Evolutionary conservation across 1,139 yeast genomes (phyloP).

Genomic region (Protomyces arabidopsidicola): DNA sequence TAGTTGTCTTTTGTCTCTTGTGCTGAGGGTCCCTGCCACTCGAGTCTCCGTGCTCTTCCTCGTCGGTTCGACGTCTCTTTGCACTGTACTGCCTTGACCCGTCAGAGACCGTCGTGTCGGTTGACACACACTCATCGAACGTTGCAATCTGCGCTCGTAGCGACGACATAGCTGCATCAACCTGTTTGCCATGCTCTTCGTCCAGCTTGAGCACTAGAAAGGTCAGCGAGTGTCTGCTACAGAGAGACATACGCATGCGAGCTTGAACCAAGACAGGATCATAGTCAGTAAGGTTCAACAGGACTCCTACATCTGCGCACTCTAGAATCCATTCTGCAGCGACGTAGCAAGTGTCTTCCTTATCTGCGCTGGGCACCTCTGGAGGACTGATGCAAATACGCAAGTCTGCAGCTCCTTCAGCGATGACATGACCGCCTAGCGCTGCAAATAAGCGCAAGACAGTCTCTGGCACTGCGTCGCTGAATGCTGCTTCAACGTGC

Average conservation of each 20-base stretch:
- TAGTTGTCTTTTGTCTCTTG: not conserved
- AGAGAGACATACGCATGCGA: not conserved
- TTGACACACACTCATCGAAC: no score
- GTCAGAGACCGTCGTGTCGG: no score
- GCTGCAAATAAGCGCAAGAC: not conserved
- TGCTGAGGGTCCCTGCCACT: no score
- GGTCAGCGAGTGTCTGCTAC: not conserved
- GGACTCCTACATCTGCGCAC: not conserved
- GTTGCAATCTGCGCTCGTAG: no score
- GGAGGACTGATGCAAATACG: not conserved
- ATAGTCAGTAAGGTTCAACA: not conserved
- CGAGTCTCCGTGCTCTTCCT: not conserved
- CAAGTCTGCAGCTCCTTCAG: not conserved
- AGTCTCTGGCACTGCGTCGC: not conserved
- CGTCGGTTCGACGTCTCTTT: not conserved
- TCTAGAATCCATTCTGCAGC: not conserved
- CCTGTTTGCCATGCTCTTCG: not conserved
- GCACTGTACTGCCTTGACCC: no score
- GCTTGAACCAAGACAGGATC: not conserved
- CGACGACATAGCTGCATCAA: not conserved
- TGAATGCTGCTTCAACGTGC: not conserved
- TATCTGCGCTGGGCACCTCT: not conserved
- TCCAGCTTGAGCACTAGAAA: not conserved
- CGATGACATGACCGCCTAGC: not conserved
- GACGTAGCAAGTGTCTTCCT: not conserved